Evolutionary conservation across 1,139 yeast genomes (phyloP).

Genomic region (Blastobotrys serpentis): DNA sequence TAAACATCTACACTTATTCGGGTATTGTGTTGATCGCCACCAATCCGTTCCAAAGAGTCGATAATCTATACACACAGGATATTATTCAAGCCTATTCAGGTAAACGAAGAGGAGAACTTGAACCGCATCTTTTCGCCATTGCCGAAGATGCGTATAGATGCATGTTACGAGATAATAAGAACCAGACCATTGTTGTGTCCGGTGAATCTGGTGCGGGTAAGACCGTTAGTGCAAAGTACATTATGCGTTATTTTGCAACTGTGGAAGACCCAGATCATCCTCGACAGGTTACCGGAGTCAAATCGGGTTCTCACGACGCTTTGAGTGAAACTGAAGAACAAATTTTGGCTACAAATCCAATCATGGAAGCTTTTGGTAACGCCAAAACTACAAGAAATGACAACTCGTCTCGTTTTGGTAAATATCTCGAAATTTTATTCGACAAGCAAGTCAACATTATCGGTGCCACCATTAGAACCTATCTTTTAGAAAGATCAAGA

Average conservation of each 20-base stretch:
- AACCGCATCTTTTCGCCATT: slow-evolving; percentile 95
- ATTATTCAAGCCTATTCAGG: slow-evolving; percentile 94
- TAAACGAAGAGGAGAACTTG: slow-evolving; percentile 86
- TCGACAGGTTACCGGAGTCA: slow-evolving; percentile 23
- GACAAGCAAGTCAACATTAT: slow-evolving; percentile 71
- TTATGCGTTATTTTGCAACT: slow-evolving; percentile 96
- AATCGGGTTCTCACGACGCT: slow-evolving; percentile 51
- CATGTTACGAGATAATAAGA: slow-evolving; percentile 79
- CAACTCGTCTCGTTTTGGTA: slow-evolving; percentile 96
- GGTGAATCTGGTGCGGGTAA: slow-evolving; percentile 99
- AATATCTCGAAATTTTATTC: slow-evolving; percentile 87
- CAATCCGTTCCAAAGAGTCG: slow-evolving; percentile 91
- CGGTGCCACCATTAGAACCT: slow-evolving; percentile 93
- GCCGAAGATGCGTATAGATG: slow-evolving; percentile 97
- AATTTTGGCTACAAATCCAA: slow-evolving; percentile 95
- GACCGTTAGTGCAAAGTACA: slow-evolving; percentile 94
- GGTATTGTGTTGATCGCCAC: slow-evolving; percentile 97
- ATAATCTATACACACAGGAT: slow-evolving; percentile 85
- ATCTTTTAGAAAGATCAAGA: slow-evolving; percentile 88
- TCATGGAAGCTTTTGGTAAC: slow-evolving; percentile 98
- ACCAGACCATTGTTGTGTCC: slow-evolving; percentile 94
- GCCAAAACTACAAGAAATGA: slow-evolving; percentile 97
- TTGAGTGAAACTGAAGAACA: slow-evolving; percentile 93
- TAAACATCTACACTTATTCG: slow-evolving; percentile 90
- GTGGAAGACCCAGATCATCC: slow-evolving; percentile 67